Conservation (phyloP, 768 basidiomycete species). For the Amanita pseudoporphyria region DNA sequence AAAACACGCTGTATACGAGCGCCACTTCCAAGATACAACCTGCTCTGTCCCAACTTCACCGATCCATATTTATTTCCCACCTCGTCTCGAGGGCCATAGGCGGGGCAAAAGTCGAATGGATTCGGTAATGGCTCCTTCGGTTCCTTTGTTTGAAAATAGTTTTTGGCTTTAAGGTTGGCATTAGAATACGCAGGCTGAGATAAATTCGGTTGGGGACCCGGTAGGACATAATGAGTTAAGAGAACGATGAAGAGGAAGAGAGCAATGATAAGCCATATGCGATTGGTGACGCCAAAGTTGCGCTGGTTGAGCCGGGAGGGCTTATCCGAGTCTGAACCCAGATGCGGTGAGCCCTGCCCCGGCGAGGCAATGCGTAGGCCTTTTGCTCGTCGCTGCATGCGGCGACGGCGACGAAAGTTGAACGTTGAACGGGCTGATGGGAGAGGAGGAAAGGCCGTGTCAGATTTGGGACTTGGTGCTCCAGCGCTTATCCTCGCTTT, state of each 20-base stretch:
- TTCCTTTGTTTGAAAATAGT: slow-evolving; percentile 60
- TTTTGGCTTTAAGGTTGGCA: slow-evolving; percentile 54
- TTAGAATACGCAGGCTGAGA: slow-evolving; percentile 25
- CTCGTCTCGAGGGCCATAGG: slow-evolving; percentile 74
- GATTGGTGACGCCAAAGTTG: slow-evolving; percentile 54
- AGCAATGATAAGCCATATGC: slow-evolving; percentile 55
- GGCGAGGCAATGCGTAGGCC: slow-evolving; percentile 6
- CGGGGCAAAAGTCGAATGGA: slow-evolving; percentile 90
- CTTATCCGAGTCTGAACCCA: slow-evolving; percentile 33
- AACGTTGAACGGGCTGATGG: not conserved
- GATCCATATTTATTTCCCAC: slow-evolving; percentile 75
- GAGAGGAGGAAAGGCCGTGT: not conserved
- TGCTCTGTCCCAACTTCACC: slow-evolving; percentile 59
- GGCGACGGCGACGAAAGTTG: not conserved
- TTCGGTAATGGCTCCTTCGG: slow-evolving; percentile 37
- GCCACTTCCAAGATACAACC: slow-evolving; percentile 73
- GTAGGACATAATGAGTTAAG: slow-evolving; percentile 48
- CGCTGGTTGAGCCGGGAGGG: slow-evolving; percentile 46
- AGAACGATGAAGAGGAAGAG: slow-evolving; percentile 44
- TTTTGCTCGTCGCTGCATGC: slow-evolving; percentile 6
- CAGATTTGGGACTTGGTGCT: no score
- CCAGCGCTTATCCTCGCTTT: not conserved
- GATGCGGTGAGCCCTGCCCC: not conserved
- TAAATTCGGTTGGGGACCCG: slow-evolving; percentile 21
- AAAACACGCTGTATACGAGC: slow-evolving; percentile 76